Percentiles rank a stretch among this genome's conserved stretches.
phyloP scores from a whole-genome alignment of 2,329 filamentous ascomycete species.

The Fusarium nygamai region DNA sequence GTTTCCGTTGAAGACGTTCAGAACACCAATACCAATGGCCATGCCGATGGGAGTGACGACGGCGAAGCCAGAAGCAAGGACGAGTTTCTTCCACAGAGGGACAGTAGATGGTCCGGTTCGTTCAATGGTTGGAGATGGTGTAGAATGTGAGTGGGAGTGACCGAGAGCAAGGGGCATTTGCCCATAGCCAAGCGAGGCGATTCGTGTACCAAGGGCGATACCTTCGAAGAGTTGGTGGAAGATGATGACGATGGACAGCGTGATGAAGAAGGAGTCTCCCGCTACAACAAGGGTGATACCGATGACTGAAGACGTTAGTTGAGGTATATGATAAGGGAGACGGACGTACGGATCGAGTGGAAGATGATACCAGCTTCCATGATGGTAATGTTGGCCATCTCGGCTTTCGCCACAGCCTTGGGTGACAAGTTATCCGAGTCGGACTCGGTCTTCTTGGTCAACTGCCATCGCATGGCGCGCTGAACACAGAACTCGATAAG shows the following conservation, averaged over 20 bases:
- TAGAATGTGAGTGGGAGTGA: slow-evolving; percentile 25
- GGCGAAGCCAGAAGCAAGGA: slow-evolving; percentile 71
- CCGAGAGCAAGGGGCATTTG: slow-evolving; percentile 29
- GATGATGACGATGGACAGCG: slow-evolving; percentile 72
- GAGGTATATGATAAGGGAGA: too few relatives aligned
- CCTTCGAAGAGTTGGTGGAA: slow-evolving; percentile 85
- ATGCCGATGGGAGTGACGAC: slow-evolving; percentile 81
- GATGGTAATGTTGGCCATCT: slow-evolving; percentile 59
- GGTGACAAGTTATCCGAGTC: slow-evolving; percentile 23
- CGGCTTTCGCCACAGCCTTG: slow-evolving; percentile 40
- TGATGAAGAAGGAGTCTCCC: slow-evolving; percentile 64
- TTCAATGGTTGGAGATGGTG: slow-evolving; percentile 32
- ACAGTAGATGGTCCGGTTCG: slow-evolving; percentile 41
- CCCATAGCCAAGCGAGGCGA: slow-evolving; percentile 64
- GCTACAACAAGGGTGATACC: slow-evolving; percentile 70
- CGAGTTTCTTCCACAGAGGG: slow-evolving; percentile 61
- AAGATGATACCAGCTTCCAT: slow-evolving; percentile 81
- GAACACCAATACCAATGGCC: slow-evolving; percentile 79
- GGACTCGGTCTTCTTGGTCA: slow-evolving; percentile 40
- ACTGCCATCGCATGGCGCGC: slow-evolving; percentile 59
- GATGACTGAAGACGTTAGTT: slow-evolving; percentile 58
- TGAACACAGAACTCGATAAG: slow-evolving; percentile 73
- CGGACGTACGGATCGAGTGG: slow-evolving; percentile 70
- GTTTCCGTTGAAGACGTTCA: slow-evolving; percentile 78
- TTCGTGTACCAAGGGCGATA: slow-evolving; percentile 76